Conservation (phyloP, 305 asterid species). For the Plantago coronopus region DNA sequence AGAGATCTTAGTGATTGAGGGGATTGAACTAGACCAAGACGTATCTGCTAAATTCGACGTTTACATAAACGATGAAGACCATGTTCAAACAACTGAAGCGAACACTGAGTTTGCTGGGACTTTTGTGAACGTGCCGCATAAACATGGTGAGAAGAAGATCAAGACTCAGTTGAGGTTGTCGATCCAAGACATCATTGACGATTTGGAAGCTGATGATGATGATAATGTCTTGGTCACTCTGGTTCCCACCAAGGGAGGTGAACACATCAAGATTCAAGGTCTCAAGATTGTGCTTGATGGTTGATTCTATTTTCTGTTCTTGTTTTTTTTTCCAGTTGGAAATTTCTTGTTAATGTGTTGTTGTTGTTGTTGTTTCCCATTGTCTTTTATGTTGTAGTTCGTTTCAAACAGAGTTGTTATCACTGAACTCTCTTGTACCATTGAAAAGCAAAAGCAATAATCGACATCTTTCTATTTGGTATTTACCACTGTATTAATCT, state of each 20-base stretch:
- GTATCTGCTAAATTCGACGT: slow-evolving; percentile 64
- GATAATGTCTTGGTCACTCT: slow-evolving; percentile 60
- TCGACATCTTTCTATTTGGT: too few relatives aligned
- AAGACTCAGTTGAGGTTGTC: slow-evolving; percentile 52
- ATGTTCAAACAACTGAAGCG: slow-evolving; percentile 34
- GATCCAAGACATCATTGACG: slow-evolving; percentile 62
- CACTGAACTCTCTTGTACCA: too few relatives aligned
- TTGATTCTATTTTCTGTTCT: background rate
- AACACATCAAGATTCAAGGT: slow-evolving; percentile 36
- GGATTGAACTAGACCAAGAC: slow-evolving; percentile 52
- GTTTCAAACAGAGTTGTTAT: too few relatives aligned
- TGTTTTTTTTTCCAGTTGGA: too few relatives aligned
- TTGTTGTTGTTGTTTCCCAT: too few relatives aligned
- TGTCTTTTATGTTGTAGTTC: too few relatives aligned
- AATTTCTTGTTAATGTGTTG: too few relatives aligned
- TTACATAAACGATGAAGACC: slow-evolving; percentile 67
- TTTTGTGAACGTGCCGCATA: slow-evolving; percentile 64
- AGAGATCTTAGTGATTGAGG: slow-evolving; percentile 51
- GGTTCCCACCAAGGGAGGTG: slow-evolving; percentile 54
- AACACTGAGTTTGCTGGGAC: slow-evolving; percentile 77
- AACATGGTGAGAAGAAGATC: slow-evolving; percentile 37
- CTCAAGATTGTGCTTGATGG: slow-evolving; percentile 62
- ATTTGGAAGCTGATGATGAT: slow-evolving; percentile 63
- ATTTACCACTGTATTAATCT: too few relatives aligned
- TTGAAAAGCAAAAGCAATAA: too few relatives aligned